These are phyloP conservation scores for Pisolithus microcarpus DNA, from an alignment of 768 basidiomycete genomes.

Conservation along the genomic window DNA sequence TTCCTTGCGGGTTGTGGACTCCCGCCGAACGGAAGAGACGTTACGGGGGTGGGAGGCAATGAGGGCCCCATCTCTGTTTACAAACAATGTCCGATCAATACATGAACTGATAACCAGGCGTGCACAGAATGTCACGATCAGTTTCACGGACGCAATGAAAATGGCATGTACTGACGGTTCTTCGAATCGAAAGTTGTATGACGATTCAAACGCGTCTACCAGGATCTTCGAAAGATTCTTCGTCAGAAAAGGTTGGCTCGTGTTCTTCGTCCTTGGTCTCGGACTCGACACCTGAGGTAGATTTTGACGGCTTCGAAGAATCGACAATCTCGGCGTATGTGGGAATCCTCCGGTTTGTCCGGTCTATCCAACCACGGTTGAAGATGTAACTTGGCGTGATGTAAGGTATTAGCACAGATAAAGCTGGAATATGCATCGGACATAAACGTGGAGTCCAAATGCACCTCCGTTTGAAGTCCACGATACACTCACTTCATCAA, in stretches of 20 bases:
- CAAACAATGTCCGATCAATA: neutral
- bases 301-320: conserved; percentile 27
- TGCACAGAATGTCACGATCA: neutral
- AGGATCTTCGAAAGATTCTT: conserved; percentile 85
- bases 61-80: conserved; percentile 39
- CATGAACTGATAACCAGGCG: neutral
- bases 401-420: neutral
- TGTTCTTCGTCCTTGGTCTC: conserved; percentile 21
- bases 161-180: conserved; percentile 64
- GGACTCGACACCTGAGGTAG: conserved; percentile 11
- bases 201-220: conserved; percentile 88
- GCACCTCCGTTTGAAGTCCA: neutral
- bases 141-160: too few species aligned
- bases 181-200: conserved; percentile 97
- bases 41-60: conserved; percentile 76
- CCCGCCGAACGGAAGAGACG: conserved; percentile 58
- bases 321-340: conserved; percentile 77
- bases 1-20: conserved; percentile 74
- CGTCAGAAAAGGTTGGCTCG: conserved; percentile 39
- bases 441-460: neutral
- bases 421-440: neutral
- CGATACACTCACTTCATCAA: conserved; percentile 66
- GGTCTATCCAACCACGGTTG: conserved; percentile 96
- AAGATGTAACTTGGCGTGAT: conserved; percentile 73
- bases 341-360: conserved; percentile 61